These are phyloP conservation scores for Cytidiella melzeri DNA, from an alignment of 768 basidiomycete species.

Conservation along the genomic window DNA sequence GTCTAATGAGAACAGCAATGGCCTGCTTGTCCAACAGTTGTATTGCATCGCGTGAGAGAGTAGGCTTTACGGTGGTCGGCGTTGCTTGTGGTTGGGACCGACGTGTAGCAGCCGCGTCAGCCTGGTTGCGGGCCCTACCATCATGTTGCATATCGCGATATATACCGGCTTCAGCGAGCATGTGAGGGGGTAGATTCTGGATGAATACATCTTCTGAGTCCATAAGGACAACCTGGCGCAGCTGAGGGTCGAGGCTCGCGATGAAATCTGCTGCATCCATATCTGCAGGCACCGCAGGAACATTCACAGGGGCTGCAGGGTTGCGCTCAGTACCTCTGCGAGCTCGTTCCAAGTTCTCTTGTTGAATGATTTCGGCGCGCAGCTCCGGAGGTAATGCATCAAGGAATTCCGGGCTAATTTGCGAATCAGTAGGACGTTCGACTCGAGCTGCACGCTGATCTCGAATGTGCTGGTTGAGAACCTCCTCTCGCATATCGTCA, in stretches of 20 bases:
- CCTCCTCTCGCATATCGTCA: constrained; percentile 98
- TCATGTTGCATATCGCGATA: constrained; percentile 48
- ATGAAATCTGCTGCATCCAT: constrained; percentile 91
- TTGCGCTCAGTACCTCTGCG: constrained; percentile 41
- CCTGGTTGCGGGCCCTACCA: constrained; percentile 8
- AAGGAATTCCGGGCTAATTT: constrained; percentile 92
- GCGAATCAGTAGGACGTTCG: constrained; percentile 73
- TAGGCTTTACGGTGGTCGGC: constrained; percentile 39
- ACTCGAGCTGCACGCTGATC: constrained; percentile 79
- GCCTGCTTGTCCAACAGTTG: constrained; percentile 88
- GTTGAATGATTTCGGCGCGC: constrained; percentile 93
- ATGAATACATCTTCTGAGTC: constrained; percentile 86
- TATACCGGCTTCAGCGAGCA: constrained; percentile 76
- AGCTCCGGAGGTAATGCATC: constrained; percentile 95
- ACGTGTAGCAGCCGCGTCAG: constrained; percentile 6
- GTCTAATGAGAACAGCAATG: constrained; percentile 81
- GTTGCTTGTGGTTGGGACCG: constrained; percentile 16
- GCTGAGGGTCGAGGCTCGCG: constrained; percentile 81
- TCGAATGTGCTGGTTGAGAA: constrained; percentile 93
- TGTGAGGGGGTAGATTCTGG: constrained; percentile 74
- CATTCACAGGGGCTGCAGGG: constrained; percentile 27
- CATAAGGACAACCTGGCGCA: constrained; percentile 86
- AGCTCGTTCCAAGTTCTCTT: constrained; percentile 81
- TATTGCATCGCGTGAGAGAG: constrained; percentile 76
- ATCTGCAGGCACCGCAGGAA: constrained; percentile 46